Percentiles rank a stretch among this genome's conserved stretches.
These are phyloP conservation scores for Alternaria gansuensis DNA, from an alignment of 2,329 filamentous ascomycete species.

Conservation along the genomic window DNA sequence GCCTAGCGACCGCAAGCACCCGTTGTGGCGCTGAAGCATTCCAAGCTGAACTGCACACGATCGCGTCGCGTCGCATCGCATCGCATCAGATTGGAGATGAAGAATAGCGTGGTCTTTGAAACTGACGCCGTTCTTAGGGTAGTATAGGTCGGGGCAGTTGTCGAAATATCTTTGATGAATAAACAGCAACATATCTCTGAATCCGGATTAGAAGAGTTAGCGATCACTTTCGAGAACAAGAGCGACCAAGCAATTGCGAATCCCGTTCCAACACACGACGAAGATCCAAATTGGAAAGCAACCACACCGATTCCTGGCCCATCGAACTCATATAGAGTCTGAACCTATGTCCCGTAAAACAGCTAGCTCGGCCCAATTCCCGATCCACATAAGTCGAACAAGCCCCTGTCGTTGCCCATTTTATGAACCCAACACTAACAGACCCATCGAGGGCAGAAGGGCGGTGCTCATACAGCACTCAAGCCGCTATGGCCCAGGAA, in stretches of 20 bases:
- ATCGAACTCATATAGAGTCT: not conserved
- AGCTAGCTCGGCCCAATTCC: not conserved
- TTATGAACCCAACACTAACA: not conserved
- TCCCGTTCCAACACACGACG: not conserved
- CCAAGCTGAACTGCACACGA: not conserved
- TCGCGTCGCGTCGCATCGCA: not conserved
- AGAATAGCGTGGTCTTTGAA: not conserved
- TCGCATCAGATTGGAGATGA: not conserved
- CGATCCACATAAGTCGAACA: not conserved
- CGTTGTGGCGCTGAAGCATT: not conserved
- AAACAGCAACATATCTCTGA: not conserved
- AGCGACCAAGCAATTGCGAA: not conserved
- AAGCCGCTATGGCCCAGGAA: not conserved
- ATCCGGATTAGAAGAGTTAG: not conserved
- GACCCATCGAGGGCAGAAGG: not conserved
- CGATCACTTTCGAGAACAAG: not conserved
- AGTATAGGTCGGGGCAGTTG: not conserved
- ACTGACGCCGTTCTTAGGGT: not conserved
- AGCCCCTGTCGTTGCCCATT: not conserved
- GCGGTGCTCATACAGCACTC: not conserved
- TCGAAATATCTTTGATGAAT: not conserved
- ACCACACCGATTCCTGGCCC: not conserved
- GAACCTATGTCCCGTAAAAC: not conserved
- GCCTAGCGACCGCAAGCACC: not conserved
- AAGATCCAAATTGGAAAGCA: not conserved